phyloP scores from a whole-genome alignment of 83 land plant genomes.

The Picea abies region DNA sequence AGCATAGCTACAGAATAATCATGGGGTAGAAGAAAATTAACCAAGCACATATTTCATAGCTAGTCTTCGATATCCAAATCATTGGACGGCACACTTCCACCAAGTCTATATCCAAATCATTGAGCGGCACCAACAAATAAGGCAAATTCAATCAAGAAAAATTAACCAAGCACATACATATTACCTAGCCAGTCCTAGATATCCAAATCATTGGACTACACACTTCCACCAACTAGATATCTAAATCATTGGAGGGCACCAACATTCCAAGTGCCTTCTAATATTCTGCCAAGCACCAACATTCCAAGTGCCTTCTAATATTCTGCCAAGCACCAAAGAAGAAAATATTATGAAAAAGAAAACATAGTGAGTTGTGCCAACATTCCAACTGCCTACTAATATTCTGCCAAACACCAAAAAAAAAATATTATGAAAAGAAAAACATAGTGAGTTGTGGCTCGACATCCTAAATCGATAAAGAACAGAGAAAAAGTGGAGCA shows the following conservation, averaged over 20 bases:
- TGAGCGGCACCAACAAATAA: not conserved
- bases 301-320: slow-evolving; percentile 85
- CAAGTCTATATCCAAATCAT: too few species aligned
- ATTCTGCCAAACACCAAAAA: too few species aligned
- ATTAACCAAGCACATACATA: not conserved
- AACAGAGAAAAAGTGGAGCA: not conserved
- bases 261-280: not conserved
- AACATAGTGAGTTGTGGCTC: not conserved
- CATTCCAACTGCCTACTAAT: too few species aligned
- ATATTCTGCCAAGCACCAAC: slow-evolving; percentile 66
- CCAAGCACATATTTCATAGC: slow-evolving; percentile 80
- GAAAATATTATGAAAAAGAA: not conserved
- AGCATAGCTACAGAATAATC: not conserved
- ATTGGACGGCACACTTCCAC: slow-evolving; percentile 45
- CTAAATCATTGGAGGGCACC: slow-evolving; percentile 58
- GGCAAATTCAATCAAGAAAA: too few species aligned
- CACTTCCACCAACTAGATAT: not conserved
- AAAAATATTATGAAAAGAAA: too few species aligned
- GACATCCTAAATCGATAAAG: not conserved
- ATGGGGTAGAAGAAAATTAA: slow-evolving; percentile 27
- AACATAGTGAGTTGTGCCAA: too few species aligned
- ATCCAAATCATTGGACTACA: slow-evolving; percentile 66
- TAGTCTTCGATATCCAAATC: slow-evolving; percentile 65
- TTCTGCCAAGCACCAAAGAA: slow-evolving; percentile 29
- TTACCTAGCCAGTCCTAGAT: slow-evolving; percentile 63